Evolutionary conservation across 2,329 filamentous ascomycete genomes (phyloP).

Genomic region (Diaporthe australafricana): DNA sequence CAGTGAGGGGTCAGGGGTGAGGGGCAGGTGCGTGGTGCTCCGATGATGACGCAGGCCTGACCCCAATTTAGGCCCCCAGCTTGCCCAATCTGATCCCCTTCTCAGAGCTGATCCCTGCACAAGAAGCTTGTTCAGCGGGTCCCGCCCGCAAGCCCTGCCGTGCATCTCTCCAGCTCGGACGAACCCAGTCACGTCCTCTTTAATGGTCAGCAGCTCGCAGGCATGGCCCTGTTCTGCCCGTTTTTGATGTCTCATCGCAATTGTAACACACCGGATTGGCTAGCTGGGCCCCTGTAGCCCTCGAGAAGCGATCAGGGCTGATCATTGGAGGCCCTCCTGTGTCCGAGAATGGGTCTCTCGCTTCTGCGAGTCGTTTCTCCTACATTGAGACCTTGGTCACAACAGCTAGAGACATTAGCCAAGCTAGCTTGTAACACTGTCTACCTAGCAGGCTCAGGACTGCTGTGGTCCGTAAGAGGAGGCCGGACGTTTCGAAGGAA

Average conservation of each 20-base stretch:
- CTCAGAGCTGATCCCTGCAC: constrained; percentile 4
- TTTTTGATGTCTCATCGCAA: constrained; percentile 28
- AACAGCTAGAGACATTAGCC: too few relatives aligned
- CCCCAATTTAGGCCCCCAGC: background rate
- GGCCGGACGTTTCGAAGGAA: background rate
- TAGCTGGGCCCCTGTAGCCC: background rate
- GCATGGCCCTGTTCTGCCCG: background rate
- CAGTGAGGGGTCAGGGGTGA: background rate
- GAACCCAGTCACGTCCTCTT: constrained; percentile 28
- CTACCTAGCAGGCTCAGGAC: too few relatives aligned
- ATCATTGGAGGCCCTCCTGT: too few relatives aligned
- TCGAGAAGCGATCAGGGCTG: background rate
- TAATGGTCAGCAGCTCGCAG: constrained; percentile 35
- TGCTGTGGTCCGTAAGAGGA: too few relatives aligned
- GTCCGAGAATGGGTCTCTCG: too few relatives aligned
- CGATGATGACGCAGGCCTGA: background rate
- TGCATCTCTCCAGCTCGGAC: background rate
- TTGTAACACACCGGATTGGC: constrained; percentile 32
- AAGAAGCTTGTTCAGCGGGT: constrained; percentile 33
- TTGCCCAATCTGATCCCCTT: background rate
- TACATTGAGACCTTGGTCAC: too few relatives aligned
- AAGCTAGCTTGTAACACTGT: too few relatives aligned
- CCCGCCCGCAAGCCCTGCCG: background rate
- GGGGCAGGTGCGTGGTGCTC: constrained; percentile 3
- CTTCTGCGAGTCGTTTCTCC: too few relatives aligned